Conservation (phyloP, 2,329 filamentous ascomycete species). For the Microascus cirrosus region DNA sequence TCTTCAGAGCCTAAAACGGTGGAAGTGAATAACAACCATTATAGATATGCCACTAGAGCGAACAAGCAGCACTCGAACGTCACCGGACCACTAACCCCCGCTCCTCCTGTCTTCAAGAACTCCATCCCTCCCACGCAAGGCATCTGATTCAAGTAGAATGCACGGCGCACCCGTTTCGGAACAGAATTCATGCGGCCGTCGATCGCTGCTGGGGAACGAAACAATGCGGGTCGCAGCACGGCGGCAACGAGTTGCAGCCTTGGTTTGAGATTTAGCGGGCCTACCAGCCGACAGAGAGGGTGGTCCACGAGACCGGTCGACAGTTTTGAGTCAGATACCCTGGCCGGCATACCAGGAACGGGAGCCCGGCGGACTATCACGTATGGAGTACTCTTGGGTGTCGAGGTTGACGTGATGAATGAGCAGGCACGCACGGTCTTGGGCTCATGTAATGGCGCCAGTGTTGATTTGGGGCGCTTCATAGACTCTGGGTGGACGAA, state of each 20-base stretch:
- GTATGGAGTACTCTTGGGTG: not conserved
- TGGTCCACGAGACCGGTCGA: not conserved
- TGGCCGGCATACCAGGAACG: not conserved
- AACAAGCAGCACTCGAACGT: not conserved
- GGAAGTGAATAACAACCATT: not conserved
- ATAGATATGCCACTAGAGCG: not conserved
- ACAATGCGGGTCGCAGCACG: slow-evolving; percentile 4
- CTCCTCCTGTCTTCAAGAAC: not conserved
- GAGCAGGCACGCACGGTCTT: not conserved
- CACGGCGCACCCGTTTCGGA: slow-evolving; percentile 1
- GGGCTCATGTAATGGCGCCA: not conserved
- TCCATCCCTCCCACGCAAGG: not conserved
- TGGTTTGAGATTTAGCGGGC: slow-evolving; percentile 3
- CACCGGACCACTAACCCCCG: not conserved
- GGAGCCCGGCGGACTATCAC: not conserved
- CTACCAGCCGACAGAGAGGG: not conserved
- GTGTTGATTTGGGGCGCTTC: not conserved
- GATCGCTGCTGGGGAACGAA: slow-evolving; percentile 5
- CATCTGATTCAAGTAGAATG: slow-evolving; percentile 1
- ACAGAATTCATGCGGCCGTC: slow-evolving; percentile 1
- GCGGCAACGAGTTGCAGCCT: not conserved
- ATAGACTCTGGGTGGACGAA: not conserved
- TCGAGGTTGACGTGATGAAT: not conserved
- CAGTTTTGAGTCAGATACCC: not conserved
- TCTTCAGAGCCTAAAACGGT: not conserved